Evolutionary conservation across 306 rosid species (phyloP).

Genomic region (cucumber (Cucumis sativus)): DNA sequence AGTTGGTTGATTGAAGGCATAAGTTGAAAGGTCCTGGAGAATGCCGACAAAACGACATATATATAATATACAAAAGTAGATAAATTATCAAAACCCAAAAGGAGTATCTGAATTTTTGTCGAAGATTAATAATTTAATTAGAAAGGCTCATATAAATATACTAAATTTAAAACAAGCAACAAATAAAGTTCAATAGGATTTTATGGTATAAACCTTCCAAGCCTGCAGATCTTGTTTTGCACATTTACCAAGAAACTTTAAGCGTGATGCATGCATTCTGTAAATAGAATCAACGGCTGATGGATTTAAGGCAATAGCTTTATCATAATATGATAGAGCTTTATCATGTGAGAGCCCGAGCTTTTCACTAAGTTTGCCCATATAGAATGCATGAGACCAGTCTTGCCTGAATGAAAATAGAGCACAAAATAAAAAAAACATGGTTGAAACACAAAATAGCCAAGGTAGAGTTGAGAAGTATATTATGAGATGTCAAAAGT

Average conservation of each 20-base stretch:
- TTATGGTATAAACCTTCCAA: slow-evolving; percentile 46
- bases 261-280: slow-evolving; percentile 96
- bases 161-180: neutral
- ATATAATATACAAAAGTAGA: neutral
- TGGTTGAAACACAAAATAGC: neutral
- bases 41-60: slow-evolving; percentile 8
- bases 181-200: neutral
- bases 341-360: slow-evolving; percentile 62
- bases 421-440: slow-evolving; percentile 9
- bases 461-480: neutral
- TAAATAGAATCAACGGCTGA: slow-evolving; percentile 94
- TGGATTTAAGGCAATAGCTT: slow-evolving; percentile 69
- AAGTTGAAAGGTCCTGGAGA: slow-evolving; percentile 61
- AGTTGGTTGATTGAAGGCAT: slow-evolving; percentile 49
- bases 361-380: slow-evolving; percentile 90
- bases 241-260: slow-evolving; percentile 54
- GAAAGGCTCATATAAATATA: neutral
- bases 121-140: neutral
- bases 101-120: neutral
- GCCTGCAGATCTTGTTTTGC: slow-evolving; percentile 57
- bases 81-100: neutral
- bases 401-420: slow-evolving; percentile 52
- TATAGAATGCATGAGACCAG: slow-evolving; percentile 92
- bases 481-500: slow-evolving; percentile 8
- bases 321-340: slow-evolving; percentile 64